Evolutionary conservation across 2,329 filamentous ascomycete species (phyloP).

Genomic region (Stachybotrys elegans): DNA sequence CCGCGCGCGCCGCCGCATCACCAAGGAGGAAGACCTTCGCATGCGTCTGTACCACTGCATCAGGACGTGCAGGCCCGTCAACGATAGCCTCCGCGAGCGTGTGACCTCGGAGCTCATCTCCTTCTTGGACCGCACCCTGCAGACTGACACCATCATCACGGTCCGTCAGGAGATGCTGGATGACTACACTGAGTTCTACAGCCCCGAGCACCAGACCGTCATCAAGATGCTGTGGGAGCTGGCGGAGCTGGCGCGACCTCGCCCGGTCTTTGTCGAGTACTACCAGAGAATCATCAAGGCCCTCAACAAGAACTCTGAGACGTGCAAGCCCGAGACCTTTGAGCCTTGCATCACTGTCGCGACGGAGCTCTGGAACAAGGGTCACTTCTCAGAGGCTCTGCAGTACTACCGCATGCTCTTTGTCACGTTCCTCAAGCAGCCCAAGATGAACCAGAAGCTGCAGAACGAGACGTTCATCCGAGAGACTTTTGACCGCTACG

Average conservation of each 20-base stretch:
- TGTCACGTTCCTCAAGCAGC: conserved; percentile 27
- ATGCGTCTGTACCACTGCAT: conserved; percentile 28
- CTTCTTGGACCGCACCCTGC: conserved; percentile 19
- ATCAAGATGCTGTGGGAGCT: conserved; percentile 29
- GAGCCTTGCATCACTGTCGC: conserved; percentile 30
- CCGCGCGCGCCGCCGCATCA: conserved; percentile 24
- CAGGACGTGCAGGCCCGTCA: conserved; percentile 19
- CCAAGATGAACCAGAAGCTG: conserved; percentile 25
- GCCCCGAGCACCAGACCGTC: conserved; percentile 25
- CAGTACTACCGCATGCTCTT: conserved; percentile 27
- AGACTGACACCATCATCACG: conserved; percentile 28
- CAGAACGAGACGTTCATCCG: conserved; percentile 25
- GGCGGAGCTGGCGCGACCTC: conserved; percentile 28
- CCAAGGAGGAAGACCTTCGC: conserved; percentile 29
- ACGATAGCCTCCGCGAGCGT: conserved; percentile 19
- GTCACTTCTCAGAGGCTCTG: conserved; percentile 29
- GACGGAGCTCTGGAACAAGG: conserved; percentile 31
- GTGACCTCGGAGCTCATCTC: conserved; percentile 21
- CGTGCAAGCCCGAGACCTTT: conserved; percentile 29
- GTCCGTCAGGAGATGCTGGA: conserved; percentile 31
- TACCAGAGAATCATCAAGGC: conserved; percentile 29
- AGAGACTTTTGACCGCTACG: conserved; percentile 27
- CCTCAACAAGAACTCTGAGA: conserved; percentile 29
- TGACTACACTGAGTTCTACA: conserved; percentile 28
- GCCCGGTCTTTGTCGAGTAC: conserved; percentile 30